A percentile compares a stretch with the other conserved stretches of the same genome.
Evolutionary conservation across 1,284 basidiomycete species (phyloP).

Genomic region (Cryptococcus wingfieldii): DNA sequence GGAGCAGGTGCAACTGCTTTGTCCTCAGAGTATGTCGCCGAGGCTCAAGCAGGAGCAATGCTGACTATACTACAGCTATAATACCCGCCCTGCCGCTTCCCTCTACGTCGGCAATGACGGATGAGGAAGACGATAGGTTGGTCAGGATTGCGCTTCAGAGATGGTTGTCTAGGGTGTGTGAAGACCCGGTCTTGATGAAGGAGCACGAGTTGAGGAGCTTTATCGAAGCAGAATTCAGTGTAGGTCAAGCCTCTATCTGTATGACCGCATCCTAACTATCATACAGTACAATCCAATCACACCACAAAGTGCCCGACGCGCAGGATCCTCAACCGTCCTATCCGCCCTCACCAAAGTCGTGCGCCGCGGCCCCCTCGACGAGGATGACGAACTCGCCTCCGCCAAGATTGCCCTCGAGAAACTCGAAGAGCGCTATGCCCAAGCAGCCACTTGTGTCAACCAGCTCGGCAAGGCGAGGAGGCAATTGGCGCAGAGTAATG

Average conservation of each 20-base stretch:
- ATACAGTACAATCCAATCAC: conserved; percentile 53
- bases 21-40: conserved; percentile 62
- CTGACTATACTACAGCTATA: conserved; percentile 54
- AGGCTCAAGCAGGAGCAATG: background rate
- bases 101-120: conserved; percentile 87
- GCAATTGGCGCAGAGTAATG: conserved; percentile 67
- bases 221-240: conserved; percentile 90
- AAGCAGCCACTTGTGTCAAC: conserved; percentile 80
- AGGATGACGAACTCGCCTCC: conserved; percentile 65
- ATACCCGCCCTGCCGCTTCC: conserved; percentile 83
- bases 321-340: conserved; percentile 52
- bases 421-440: conserved; percentile 81
- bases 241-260: conserved; percentile 31
- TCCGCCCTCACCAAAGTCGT: conserved; percentile 47
- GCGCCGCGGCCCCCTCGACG: conserved; percentile 47
- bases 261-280: conserved; percentile 45
- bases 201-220: conserved; percentile 90
- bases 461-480: conserved; percentile 73
- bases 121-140: conserved; percentile 91
- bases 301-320: conserved; percentile 52
- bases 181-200: conserved; percentile 74
- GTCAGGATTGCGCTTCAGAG: conserved; percentile 87
- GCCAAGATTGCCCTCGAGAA: conserved; percentile 87
- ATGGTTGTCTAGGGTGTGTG: conserved; percentile 84
- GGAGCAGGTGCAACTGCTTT: conserved; percentile 73